Conservation (phyloP, 2,329 filamentous ascomycete genomes). For the Colletotrichum sublineola region DNA sequence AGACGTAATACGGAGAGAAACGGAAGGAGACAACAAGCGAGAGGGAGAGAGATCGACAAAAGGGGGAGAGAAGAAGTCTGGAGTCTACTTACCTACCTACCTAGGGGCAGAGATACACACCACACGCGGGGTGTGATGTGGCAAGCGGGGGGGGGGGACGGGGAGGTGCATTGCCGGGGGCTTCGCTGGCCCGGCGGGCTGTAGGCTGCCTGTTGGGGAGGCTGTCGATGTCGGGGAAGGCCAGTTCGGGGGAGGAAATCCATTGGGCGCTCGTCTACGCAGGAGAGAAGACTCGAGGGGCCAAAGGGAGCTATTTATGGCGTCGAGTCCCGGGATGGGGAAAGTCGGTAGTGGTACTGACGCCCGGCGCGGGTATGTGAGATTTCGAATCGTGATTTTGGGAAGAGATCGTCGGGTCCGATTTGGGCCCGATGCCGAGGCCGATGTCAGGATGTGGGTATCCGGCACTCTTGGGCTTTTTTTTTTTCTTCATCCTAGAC, state of each 20-base stretch:
- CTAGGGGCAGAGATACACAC: neutral
- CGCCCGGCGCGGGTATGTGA: neutral
- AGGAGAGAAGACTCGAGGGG: neutral
- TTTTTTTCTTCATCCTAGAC: too few relatives aligned
- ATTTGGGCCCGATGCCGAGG: neutral
- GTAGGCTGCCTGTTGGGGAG: neutral
- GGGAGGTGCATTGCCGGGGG: conserved; percentile 10
- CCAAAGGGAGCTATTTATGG: conserved; percentile 1
- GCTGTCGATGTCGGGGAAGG: neutral
- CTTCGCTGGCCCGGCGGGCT: neutral
- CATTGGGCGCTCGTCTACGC: neutral
- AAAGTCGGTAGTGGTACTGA: neutral
- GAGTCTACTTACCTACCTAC: neutral
- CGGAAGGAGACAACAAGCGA: neutral
- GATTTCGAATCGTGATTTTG: neutral
- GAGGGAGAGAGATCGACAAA: neutral
- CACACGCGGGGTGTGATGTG: conserved; percentile 11
- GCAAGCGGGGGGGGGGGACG: neutral
- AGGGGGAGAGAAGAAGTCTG: neutral
- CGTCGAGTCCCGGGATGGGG: neutral
- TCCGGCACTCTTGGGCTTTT: neutral
- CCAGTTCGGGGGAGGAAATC: neutral
- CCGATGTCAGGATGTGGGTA: neutral
- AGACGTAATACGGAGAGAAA: too few relatives aligned
- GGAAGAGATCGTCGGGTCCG: neutral